These are phyloP conservation scores for Leucocoprinus birnbaumii DNA, from an alignment of 768 basidiomycete genomes.

Conservation along the genomic window DNA sequence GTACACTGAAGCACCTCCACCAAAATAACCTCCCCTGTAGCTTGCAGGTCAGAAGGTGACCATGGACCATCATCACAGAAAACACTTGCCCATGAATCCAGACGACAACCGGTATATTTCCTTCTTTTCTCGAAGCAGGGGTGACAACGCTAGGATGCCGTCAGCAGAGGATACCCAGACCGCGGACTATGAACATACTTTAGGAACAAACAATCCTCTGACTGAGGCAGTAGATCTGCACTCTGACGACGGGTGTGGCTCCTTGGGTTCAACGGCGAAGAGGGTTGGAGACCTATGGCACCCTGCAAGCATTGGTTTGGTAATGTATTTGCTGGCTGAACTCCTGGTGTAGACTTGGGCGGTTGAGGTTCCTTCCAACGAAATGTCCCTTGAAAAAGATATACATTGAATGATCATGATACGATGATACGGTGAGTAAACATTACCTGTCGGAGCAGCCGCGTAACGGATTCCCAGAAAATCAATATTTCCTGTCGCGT, in stretches of 20 bases:
- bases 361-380: not conserved
- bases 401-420: not conserved
- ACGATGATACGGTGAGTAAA: not conserved
- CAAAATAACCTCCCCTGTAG: not conserved
- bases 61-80: not conserved
- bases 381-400: not conserved
- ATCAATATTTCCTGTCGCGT: slow-evolving; percentile 28
- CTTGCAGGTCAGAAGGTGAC: not conserved
- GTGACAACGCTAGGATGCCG: not conserved
- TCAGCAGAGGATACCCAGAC: not conserved
- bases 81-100: not conserved
- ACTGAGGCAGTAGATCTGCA: not conserved
- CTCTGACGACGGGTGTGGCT: not conserved
- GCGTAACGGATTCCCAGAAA: slow-evolving; percentile 49
- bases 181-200: not conserved
- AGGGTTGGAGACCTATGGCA: not conserved
- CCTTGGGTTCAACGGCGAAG: too few relatives aligned
- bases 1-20: slow-evolving; percentile 4
- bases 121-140: not conserved
- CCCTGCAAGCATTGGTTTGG: not conserved
- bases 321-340: not conserved
- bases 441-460: slow-evolving; percentile 35
- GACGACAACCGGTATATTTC: not conserved
- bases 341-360: not conserved
- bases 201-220: not conserved